These are phyloP conservation scores for Extremus antarcticus DNA, from an alignment of 495 filamentous ascomycete genomes.

Conservation along the genomic window DNA sequence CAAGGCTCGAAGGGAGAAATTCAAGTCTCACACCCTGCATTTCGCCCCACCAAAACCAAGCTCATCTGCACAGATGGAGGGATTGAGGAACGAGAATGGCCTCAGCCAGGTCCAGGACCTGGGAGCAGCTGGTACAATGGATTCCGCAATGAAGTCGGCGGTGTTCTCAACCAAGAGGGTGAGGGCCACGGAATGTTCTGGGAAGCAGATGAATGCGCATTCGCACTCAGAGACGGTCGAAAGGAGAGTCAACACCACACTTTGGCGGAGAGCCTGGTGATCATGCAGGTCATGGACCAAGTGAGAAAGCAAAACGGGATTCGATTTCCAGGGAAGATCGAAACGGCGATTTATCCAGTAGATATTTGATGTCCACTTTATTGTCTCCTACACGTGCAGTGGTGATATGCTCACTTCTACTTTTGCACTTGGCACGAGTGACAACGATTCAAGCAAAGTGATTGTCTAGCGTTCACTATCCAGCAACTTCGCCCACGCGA, in stretches of 20 bases:
- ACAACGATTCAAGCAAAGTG: too few species aligned
- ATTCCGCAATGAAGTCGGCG: not conserved
- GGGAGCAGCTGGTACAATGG: too few species aligned
- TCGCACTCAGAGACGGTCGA: conserved; percentile 74
- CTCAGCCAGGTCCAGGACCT: too few species aligned
- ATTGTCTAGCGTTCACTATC: too few species aligned
- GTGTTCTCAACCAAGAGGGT: not conserved
- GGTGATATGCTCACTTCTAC: too few species aligned
- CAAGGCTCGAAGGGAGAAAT: conserved; percentile 80
- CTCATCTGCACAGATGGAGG: too few species aligned
- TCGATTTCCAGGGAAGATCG: conserved; percentile 67
- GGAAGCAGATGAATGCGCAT: conserved; percentile 80
- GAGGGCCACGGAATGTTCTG: conserved; percentile 73
- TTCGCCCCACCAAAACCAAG: conserved; percentile 41
- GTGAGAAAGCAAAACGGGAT: conserved; percentile 64
- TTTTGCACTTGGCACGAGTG: too few species aligned
- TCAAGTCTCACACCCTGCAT: conserved; percentile 62
- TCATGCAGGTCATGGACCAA: conserved; percentile 91
- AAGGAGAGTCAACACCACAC: conserved; percentile 59
- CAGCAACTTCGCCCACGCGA: too few species aligned
- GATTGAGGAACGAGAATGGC: too few species aligned
- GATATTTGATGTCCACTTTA: too few species aligned
- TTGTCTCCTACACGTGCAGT: too few species aligned
- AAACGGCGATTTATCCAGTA: conserved; percentile 52
- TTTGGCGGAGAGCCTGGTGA: conserved; percentile 72